Percentiles rank a stretch among this genome's conserved stretches.
These are phyloP conservation scores for Angomonas deanei DNA, from an alignment of 208 protist species.

Conservation along the genomic window DNA sequence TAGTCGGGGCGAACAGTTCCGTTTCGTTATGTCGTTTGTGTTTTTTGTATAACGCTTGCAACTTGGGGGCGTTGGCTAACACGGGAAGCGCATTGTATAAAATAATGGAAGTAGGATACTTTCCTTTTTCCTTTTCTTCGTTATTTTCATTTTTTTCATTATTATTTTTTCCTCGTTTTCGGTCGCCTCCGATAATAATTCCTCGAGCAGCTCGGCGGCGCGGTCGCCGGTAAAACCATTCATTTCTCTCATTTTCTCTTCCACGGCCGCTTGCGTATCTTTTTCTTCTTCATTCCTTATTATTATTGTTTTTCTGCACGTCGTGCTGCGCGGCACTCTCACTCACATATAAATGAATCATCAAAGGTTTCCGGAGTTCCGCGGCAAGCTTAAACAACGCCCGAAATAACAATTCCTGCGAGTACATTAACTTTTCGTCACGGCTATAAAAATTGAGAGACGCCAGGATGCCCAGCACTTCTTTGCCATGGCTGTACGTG, in stretches of 20 bases:
- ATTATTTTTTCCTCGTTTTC: not conserved
- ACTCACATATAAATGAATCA: constrained; percentile 46
- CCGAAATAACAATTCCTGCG: constrained; percentile 58
- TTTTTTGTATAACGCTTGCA: constrained; percentile 37
- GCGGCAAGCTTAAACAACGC: constrained; percentile 46
- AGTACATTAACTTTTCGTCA: constrained; percentile 61
- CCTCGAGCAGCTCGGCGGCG: constrained; percentile 42
- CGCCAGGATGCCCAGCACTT: constrained; percentile 62
- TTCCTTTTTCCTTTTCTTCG: not conserved
- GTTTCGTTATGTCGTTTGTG: constrained; percentile 26
- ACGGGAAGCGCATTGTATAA: constrained; percentile 52
- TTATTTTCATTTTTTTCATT: constrained; percentile 3
- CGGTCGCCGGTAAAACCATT: constrained; percentile 37
- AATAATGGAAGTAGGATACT: constrained; percentile 37
- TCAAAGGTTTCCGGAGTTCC: constrained; percentile 38
- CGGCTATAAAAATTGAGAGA: constrained; percentile 54
- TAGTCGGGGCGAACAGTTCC: no score
- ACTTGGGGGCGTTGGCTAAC: constrained; percentile 33
- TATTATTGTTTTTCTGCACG: not conserved
- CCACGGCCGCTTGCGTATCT: constrained; percentile 1
- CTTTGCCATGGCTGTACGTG: constrained; percentile 28
- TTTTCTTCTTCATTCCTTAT: not conserved
- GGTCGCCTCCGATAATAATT: constrained; percentile 22
- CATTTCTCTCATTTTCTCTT: constrained; percentile 9
- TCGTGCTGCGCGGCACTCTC: not conserved